Conservation (phyloP, 1,139 yeast species). For the Pichiaceae sp. region DNA sequence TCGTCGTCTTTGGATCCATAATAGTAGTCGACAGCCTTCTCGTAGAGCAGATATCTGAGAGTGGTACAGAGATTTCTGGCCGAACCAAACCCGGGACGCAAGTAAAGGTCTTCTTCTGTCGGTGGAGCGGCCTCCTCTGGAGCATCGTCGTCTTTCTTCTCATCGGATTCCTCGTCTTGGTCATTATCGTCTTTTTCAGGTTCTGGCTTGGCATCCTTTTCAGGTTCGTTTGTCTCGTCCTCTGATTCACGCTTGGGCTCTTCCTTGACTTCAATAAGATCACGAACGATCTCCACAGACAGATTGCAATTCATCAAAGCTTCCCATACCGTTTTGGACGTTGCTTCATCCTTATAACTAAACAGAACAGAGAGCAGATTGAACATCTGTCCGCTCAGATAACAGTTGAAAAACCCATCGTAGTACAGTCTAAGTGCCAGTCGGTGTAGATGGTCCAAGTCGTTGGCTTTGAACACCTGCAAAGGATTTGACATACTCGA, state of each 20-base stretch:
- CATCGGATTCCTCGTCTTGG: background rate
- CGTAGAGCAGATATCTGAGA: conserved; percentile 63
- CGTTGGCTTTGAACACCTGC: conserved; percentile 34
- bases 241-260: background rate
- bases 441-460: conserved; percentile 32
- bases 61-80: conserved; percentile 52
- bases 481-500: conserved; percentile 14
- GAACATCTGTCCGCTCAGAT: conserved; percentile 55
- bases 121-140: background rate
- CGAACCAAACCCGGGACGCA: conserved; percentile 42
- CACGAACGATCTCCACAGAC: conserved; percentile 25
- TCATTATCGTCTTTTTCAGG: background rate
- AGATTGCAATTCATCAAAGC: conserved; percentile 48
- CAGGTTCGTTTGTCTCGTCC: background rate
- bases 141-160: background rate
- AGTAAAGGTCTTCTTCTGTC: conserved; percentile 19
- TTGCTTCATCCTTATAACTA: conserved; percentile 16
- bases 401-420: conserved; percentile 45
- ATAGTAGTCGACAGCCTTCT: conserved; percentile 53
- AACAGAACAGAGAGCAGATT: conserved; percentile 42
- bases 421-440: conserved; percentile 41
- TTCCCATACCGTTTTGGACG: conserved; percentile 36
- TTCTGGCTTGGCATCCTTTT: background rate
- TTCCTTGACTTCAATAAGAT: background rate
- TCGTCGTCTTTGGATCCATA: conserved; percentile 22